Evolutionary conservation across 1,139 yeast genomes (phyloP).

Genomic region (Hyphopichia khmerensis): DNA sequence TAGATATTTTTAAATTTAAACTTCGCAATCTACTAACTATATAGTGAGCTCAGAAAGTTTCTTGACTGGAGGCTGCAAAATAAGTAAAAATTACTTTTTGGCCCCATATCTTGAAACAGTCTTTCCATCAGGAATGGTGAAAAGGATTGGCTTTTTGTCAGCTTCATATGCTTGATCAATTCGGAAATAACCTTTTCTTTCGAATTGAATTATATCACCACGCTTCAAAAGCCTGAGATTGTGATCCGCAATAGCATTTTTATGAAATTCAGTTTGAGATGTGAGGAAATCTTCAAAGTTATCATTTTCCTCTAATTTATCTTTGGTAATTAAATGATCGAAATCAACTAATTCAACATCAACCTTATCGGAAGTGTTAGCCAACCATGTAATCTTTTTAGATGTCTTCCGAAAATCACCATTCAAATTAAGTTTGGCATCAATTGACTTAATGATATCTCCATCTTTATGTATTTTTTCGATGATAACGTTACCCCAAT

Average conservation of each 20-base stretch:
- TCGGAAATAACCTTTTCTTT: slow-evolving; percentile 95
- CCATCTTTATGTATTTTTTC: slow-evolving; percentile 67
- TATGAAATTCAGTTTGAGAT: slow-evolving; percentile 81
- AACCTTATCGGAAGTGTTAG: slow-evolving; percentile 70
- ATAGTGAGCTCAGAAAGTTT: too few relatives aligned
- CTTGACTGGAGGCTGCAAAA: too few relatives aligned
- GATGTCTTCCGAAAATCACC: slow-evolving; percentile 98
- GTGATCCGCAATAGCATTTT: slow-evolving; percentile 75
- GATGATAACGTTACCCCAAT: slow-evolving; percentile 95
- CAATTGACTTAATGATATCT: slow-evolving; percentile 58
- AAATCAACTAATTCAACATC: slow-evolving; percentile 84
- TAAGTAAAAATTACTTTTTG: slow-evolving; percentile 36
- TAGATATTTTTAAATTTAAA: too few relatives aligned
- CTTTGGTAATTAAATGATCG: slow-evolving; percentile 94
- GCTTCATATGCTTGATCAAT: slow-evolving; percentile 63
- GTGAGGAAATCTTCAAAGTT: slow-evolving; percentile 92
- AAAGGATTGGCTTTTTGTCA: slow-evolving; percentile 72
- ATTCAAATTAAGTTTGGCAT: slow-evolving; percentile 83
- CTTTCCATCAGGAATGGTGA: slow-evolving; percentile 97
- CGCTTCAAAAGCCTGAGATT: slow-evolving; percentile 74
- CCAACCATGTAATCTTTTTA: slow-evolving; percentile 94
- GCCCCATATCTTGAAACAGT: slow-evolving; percentile 82
- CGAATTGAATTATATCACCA: slow-evolving; percentile 91
- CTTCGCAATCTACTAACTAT: too few relatives aligned
- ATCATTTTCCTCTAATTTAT: slow-evolving; percentile 93